Evolutionary conservation across 306 rosid genomes (phyloP).

Genomic region (Glycine tomentella): DNA sequence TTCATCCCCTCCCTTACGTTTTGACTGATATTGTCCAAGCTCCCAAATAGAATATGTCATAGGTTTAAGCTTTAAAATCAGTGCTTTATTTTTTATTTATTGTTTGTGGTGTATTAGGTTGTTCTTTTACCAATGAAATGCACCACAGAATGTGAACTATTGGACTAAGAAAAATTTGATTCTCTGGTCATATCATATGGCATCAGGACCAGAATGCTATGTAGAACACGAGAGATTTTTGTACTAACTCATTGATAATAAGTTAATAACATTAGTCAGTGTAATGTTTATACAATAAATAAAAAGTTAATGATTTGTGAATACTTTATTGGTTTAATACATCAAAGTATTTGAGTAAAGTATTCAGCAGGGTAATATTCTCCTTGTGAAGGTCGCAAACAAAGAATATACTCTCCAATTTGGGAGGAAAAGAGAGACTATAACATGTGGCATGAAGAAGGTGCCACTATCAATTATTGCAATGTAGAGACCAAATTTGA

Average conservation of each 20-base stretch:
- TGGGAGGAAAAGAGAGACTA: conserved; percentile 14
- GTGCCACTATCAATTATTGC: conserved; percentile 17
- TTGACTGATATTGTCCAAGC: not conserved
- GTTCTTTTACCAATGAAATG: not conserved
- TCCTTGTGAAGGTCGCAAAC: not conserved
- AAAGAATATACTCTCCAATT: not conserved
- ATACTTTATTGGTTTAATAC: not conserved
- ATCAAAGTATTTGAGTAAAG: not conserved
- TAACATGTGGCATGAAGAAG: not conserved
- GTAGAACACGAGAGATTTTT: conserved; percentile 21
- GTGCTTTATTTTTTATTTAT: not conserved
- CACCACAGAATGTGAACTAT: not conserved
- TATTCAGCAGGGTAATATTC: not conserved
- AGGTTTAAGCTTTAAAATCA: not conserved
- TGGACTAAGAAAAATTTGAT: not conserved
- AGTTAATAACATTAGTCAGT: too few relatives aligned
- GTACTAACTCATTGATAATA: not conserved
- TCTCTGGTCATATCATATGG: conserved; percentile 8
- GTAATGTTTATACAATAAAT: too few relatives aligned
- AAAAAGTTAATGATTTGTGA: not conserved
- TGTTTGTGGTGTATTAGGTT: not conserved
- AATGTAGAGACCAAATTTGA: conserved; percentile 7
- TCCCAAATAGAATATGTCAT: not conserved
- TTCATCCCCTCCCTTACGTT: not conserved
- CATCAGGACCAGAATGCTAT: not conserved